Conservation (phyloP, 2,329 filamentous ascomycete genomes). For the Tolypocladium cylindrosporum region DNA sequence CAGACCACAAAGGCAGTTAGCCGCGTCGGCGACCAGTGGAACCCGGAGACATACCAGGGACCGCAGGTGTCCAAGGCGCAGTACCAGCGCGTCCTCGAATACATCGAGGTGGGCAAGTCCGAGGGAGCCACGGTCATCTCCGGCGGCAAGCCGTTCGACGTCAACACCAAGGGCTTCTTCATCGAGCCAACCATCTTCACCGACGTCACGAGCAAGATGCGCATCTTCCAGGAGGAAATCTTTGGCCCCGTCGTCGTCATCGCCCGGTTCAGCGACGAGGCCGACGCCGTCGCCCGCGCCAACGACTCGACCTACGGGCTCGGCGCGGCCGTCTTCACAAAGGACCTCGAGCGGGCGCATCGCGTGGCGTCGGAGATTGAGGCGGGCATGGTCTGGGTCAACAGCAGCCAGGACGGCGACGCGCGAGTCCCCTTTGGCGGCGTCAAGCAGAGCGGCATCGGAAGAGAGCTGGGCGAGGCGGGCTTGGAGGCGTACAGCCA, state of each 20-base stretch:
- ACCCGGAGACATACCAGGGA: conserved; percentile 60
- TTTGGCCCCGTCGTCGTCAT: conserved; percentile 35
- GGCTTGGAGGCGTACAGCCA: conserved; percentile 33
- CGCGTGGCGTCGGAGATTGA: conserved; percentile 47
- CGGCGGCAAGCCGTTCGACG: conserved; percentile 45
- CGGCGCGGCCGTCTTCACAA: conserved; percentile 51
- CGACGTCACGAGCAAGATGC: conserved; percentile 30
- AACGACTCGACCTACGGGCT: conserved; percentile 51
- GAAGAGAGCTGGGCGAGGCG: conserved; percentile 33
- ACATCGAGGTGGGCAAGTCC: conserved; percentile 59
- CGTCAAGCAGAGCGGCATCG: conserved; percentile 38
- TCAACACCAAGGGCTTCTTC: conserved; percentile 30
- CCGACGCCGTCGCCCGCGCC: conserved; percentile 30
- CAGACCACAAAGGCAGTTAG: conserved; percentile 46
- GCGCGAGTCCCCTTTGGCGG: conserved; percentile 34
- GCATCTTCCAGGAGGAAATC: conserved; percentile 35
- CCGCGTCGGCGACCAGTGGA: conserved; percentile 62
- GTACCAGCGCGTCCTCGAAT: conserved; percentile 59
- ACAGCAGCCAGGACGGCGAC: conserved; percentile 34
- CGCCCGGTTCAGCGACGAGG: conserved; percentile 30
- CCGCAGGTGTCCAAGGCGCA: conserved; percentile 64
- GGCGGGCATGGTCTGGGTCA: conserved; percentile 49
- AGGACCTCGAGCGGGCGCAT: conserved; percentile 41
- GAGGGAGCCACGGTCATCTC: conserved; percentile 57
- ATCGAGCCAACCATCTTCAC: conserved; percentile 36